Evolutionary conservation across 2,329 filamentous ascomycete genomes (phyloP).

Genomic region (Nigrospora sphaerica): DNA sequence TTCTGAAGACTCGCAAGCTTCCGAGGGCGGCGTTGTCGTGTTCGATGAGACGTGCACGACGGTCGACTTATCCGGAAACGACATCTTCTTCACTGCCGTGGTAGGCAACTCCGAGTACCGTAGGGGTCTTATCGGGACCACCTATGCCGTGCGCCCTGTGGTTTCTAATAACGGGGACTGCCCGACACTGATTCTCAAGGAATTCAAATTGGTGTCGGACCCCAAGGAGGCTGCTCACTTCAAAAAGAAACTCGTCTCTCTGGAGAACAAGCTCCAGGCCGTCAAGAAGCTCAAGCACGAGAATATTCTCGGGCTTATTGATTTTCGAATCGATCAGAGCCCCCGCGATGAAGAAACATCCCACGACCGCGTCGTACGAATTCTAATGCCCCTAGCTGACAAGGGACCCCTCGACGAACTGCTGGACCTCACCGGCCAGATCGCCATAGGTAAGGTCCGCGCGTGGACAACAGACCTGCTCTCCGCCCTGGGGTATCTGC

Average conservation of each 20-base stretch:
- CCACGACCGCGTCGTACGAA: slow-evolving; percentile 61
- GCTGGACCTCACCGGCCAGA: slow-evolving; percentile 67
- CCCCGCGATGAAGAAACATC: slow-evolving; percentile 28
- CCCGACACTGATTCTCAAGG: slow-evolving; percentile 67
- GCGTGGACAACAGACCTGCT: slow-evolving; percentile 90
- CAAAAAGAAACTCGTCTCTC: slow-evolving; percentile 67
- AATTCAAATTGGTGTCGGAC: slow-evolving; percentile 52
- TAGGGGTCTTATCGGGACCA: slow-evolving; percentile 57
- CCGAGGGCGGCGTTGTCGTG: slow-evolving; percentile 34
- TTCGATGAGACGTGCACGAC: slow-evolving; percentile 63
- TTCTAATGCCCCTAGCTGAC: slow-evolving; percentile 70
- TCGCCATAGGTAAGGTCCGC: slow-evolving; percentile 69
- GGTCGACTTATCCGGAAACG: slow-evolving; percentile 56
- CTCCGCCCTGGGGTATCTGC: slow-evolving; percentile 80
- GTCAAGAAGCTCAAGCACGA: slow-evolving; percentile 69
- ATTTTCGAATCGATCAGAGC: slow-evolving; percentile 68
- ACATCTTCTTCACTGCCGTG: slow-evolving; percentile 63
- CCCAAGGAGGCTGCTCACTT: slow-evolving; percentile 55
- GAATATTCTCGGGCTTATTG: slow-evolving; percentile 72
- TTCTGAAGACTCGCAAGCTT: slow-evolving; percentile 22
- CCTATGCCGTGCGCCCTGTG: slow-evolving; percentile 67
- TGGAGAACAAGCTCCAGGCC: slow-evolving; percentile 70
- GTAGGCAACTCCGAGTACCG: slow-evolving; percentile 61
- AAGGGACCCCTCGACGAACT: slow-evolving; percentile 79
- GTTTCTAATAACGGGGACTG: slow-evolving; percentile 45